Conservation (phyloP, 768 basidiomycete species). For the Suillus weaverae region DNA sequence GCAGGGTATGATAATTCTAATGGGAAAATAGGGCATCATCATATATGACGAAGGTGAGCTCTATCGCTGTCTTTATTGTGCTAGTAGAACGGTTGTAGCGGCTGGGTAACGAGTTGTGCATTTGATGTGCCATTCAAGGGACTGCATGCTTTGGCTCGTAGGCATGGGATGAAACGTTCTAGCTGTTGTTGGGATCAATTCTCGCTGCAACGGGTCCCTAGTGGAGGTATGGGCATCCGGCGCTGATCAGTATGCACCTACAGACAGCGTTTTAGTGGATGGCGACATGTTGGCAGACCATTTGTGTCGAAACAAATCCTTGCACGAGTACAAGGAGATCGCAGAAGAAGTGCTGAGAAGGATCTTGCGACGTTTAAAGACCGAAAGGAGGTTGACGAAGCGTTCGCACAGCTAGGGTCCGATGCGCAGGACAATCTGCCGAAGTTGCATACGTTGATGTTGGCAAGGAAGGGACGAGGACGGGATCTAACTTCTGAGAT, state of each 20-base stretch:
- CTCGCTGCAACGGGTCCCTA: background rate
- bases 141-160: too few relatives aligned
- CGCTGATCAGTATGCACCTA: background rate
- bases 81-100: too few relatives aligned
- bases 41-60: background rate
- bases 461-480: background rate
- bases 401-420: background rate
- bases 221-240: background rate
- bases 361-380: background rate
- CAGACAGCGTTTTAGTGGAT: background rate
- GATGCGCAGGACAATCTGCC: background rate
- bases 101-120: too few relatives aligned
- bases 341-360: background rate
- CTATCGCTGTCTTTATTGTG: background rate
- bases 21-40: background rate
- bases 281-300: background rate
- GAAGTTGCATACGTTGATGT: background rate
- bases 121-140: too few relatives aligned
- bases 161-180: too few relatives aligned
- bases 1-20: background rate
- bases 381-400: background rate
- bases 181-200: too few relatives aligned
- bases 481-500: background rate
- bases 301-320: background rate
- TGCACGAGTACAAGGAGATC: background rate